A percentile compares a stretch with the other conserved stretches of the same genome.
phyloP scores from a whole-genome alignment of 2,329 filamentous ascomycete genomes.

The Immersiporthe knoxdaviesiana region DNA sequence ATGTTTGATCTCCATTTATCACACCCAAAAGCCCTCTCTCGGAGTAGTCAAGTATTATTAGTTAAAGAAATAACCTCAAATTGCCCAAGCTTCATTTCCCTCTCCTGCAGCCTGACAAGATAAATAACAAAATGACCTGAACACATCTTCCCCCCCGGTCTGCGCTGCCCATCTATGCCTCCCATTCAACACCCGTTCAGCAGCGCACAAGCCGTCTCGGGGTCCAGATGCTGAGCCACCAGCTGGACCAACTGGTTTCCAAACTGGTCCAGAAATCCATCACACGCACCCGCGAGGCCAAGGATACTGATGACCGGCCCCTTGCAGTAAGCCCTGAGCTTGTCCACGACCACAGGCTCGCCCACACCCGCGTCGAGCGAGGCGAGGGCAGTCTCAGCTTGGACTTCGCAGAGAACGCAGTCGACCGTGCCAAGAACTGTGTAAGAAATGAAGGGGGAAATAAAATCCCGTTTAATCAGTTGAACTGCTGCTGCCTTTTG shows the following conservation, averaged over 20 bases:
- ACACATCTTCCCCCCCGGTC: not conserved
- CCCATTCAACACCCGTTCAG: not conserved
- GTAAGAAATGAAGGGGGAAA: not conserved
- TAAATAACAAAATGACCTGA: not conserved
- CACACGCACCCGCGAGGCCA: not conserved
- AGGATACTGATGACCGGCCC: not conserved
- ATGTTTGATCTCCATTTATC: not conserved
- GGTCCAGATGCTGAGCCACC: not conserved
- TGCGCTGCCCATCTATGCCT: not conserved
- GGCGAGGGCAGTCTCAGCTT: conserved; percentile 2
- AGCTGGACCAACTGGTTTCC: not conserved
- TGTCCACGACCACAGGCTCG: not conserved
- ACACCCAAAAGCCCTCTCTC: not conserved
- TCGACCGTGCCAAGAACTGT: not conserved
- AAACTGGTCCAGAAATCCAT: not conserved
- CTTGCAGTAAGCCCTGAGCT: not conserved
- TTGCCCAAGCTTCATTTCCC: not conserved
- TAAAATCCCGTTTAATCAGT: not conserved
- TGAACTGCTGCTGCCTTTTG: not conserved
- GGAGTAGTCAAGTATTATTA: not conserved
- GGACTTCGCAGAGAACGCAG: not conserved
- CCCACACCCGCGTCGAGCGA: not conserved
- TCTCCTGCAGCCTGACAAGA: no score
- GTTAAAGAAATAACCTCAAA: no score
- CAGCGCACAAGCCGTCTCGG: not conserved